Conservation (phyloP, 2,329 filamentous ascomycete species). For the Aspergillus persii region DNA sequence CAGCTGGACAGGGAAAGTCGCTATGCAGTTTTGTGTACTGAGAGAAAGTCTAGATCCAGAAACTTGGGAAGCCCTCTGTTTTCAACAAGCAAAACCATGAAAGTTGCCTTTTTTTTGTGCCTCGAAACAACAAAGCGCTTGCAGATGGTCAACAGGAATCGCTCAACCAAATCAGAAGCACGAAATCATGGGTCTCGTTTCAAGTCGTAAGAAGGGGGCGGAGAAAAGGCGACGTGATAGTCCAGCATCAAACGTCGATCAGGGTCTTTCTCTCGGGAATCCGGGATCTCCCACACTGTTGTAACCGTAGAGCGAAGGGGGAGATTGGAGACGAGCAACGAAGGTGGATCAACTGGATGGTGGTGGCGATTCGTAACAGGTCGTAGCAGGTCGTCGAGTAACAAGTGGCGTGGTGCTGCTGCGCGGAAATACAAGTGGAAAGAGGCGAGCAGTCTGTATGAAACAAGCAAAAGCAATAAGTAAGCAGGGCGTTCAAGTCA, state of each 20-base stretch:
- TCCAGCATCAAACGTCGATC: slow-evolving; percentile 20
- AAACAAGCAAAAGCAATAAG: slow-evolving; percentile 8
- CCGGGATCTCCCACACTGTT: neutral
- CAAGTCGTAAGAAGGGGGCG: slow-evolving; percentile 40
- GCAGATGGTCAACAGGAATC: slow-evolving; percentile 21
- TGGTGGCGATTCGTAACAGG: slow-evolving; percentile 23
- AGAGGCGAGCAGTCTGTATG: slow-evolving; percentile 14
- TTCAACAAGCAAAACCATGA: slow-evolving; percentile 13
- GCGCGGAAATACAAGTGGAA: slow-evolving; percentile 8
- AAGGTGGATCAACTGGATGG: slow-evolving; percentile 8
- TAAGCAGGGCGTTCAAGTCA: slow-evolving; percentile 19
- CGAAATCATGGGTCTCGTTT: slow-evolving; percentile 43
- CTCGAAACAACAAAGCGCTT: slow-evolving; percentile 13
- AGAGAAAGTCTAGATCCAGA: slow-evolving; percentile 25
- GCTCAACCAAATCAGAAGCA: slow-evolving; percentile 30
- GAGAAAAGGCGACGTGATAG: slow-evolving; percentile 23
- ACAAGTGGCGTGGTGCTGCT: neutral
- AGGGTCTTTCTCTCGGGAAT: neutral
- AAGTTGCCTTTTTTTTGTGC: neutral
- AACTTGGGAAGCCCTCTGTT: slow-evolving; percentile 14
- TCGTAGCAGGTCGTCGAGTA: slow-evolving; percentile 31
- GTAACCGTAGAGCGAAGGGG: neutral
- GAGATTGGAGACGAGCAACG: slow-evolving; percentile 6
- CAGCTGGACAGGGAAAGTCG: slow-evolving; percentile 18
- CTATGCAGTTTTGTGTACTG: slow-evolving; percentile 17